A percentile compares a stretch with the other conserved stretches of the same genome.
phyloP scores from a whole-genome alignment of 768 basidiomycete genomes.

The Fomitopsis serialis region DNA sequence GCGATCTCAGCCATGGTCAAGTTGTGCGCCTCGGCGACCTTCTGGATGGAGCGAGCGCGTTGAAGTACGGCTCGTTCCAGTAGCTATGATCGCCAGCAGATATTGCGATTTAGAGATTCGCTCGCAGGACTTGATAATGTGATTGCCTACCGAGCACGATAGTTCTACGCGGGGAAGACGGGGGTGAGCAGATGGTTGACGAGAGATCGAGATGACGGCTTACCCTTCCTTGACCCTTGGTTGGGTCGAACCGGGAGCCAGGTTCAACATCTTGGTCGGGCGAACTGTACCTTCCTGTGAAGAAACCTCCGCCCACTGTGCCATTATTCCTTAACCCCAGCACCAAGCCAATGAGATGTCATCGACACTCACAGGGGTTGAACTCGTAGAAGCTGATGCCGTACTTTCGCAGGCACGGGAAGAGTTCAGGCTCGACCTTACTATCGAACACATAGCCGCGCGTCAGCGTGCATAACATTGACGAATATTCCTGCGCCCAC shows the following conservation, averaged over 20 bases:
- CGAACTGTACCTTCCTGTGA: conserved; percentile 33
- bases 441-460: not conserved
- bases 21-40: conserved; percentile 31
- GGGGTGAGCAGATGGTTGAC: not conserved
- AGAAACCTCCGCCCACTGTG: conserved; percentile 33
- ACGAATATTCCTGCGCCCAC: conserved; percentile 16
- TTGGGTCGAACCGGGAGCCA: conserved; percentile 54
- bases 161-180: conserved; percentile 6
- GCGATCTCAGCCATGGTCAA: conserved; percentile 37
- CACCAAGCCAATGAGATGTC: not conserved
- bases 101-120: no score
- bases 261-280: conserved; percentile 36
- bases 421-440: conserved; percentile 32
- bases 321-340: not conserved
- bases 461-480: not conserved
- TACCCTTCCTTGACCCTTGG: conserved; percentile 41
- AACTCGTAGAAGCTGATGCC: conserved; percentile 35
- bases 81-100: conserved; percentile 39
- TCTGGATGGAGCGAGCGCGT: conserved; percentile 40
- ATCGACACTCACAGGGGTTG: conserved; percentile 31
- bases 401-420: conserved; percentile 37
- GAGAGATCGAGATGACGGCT: not conserved
- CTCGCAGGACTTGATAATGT: no score
- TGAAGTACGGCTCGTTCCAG: conserved; percentile 51
- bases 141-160: conserved; percentile 10